Conservation (phyloP, 441 rosid genomes). For the Erysimum cheiri region DNA sequence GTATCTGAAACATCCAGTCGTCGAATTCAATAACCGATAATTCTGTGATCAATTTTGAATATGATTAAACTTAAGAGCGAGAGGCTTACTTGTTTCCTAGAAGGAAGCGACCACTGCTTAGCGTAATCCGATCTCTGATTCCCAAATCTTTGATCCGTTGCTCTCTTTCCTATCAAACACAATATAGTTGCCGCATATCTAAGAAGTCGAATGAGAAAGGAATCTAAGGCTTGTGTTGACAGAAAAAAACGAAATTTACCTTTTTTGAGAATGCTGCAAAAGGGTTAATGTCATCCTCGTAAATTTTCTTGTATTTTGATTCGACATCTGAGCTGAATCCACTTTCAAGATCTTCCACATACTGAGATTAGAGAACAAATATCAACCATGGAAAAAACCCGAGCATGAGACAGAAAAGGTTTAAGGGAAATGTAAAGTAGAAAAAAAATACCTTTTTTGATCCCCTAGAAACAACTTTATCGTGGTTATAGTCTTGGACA, state of each 20-base stretch:
- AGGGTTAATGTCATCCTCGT: conserved; percentile 97
- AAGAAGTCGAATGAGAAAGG: neutral
- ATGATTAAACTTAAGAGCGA: neutral
- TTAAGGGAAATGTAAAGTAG: conserved; percentile 15
- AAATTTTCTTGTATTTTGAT: conserved; percentile 98
- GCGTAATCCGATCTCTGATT: conserved; percentile 93
- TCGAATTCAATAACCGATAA: neutral
- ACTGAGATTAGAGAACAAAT: conserved; percentile 49
- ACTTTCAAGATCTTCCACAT: conserved; percentile 88
- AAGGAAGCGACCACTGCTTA: conserved; percentile 94
- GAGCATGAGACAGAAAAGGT: conserved; percentile 25
- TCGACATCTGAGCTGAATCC: conserved; percentile 96
- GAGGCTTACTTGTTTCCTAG: conserved; percentile 85
- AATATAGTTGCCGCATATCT: neutral
- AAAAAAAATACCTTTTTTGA: conserved; percentile 70
- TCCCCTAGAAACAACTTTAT: conserved; percentile 94
- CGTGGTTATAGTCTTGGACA: conserved; percentile 92
- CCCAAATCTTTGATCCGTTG: conserved; percentile 97
- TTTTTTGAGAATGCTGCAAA: conserved; percentile 99
- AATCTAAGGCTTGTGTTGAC: neutral
- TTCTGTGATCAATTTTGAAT: neutral
- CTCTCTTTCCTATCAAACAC: conserved; percentile 73
- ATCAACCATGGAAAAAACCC: neutral
- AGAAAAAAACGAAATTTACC: conserved; percentile 44
- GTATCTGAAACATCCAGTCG: conserved; percentile 53